A percentile compares a stretch with the other conserved stretches of the same genome.
Conservation (phyloP, 371 early-diverging fungal genomes). For the Apophysomyces ossiformis region DNA sequence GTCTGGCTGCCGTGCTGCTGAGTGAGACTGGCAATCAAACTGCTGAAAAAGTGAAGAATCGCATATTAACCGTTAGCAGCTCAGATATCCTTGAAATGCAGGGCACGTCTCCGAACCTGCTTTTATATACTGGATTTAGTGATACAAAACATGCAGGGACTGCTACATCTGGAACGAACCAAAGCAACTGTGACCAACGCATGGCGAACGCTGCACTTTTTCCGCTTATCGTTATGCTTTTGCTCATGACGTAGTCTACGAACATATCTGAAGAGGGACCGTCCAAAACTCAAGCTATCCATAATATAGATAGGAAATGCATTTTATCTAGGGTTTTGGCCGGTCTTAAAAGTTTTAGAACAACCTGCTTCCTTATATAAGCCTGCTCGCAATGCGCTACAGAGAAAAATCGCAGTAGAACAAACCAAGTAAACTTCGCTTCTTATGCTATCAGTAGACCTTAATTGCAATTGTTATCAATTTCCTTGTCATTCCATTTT, state of each 20-base stretch:
- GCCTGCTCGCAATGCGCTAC: no score
- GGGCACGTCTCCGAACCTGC: neutral
- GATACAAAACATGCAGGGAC: neutral
- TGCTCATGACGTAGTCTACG: neutral
- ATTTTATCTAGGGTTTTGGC: no score
- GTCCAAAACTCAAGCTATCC: no score
- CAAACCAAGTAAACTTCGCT: no score
- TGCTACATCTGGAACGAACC: neutral
- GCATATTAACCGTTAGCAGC: neutral
- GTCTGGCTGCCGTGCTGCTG: conserved; percentile 17
- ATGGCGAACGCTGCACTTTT: neutral
- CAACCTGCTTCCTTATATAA: no score
- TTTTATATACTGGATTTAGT: neutral
- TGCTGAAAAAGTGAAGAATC: neutral
- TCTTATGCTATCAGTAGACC: no score
- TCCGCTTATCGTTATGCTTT: neutral
- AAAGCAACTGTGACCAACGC: neutral
- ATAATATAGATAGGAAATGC: no score
- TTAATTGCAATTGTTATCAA: no score
- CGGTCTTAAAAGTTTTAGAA: no score
- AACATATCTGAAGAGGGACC: no score
- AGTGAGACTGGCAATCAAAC: neutral
- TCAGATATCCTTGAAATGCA: neutral
- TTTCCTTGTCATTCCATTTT: no score
- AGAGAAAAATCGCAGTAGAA: no score